Base-by-base conservation (phyloP, 352 stramenopile species). In the Globisporangium barbulae region DNA sequence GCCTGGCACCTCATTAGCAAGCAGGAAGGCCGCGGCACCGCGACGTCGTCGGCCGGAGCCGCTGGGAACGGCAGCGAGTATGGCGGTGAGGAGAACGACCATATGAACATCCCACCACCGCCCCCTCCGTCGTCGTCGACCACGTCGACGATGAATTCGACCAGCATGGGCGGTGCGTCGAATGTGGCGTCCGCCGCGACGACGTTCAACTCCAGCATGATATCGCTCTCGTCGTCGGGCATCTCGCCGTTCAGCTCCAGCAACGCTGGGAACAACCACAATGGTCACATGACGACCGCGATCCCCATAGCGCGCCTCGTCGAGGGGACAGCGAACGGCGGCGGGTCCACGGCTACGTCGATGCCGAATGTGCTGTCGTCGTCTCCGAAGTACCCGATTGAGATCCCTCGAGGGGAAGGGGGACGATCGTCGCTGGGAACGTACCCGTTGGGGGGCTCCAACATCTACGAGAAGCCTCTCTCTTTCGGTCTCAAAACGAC, bases 1-100 rank as follows among this genome's bases (percentile, higher is more conserved):
- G 86, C 88, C 21, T 95, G 84, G 84, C 87, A 89, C 57, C 75
- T 95, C 52, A 93, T 95, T 57, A 81, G 80, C 22, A 76, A 77
- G 41, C 60, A 59, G 60, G 60, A 60, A 41, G 37, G n/a, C 7
- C 41, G 60, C 50, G 44, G 50, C 50, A 15, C 61, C 25, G 58
- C 59, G 25, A 59, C 33, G 17, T n/a, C 48, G 39, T 37, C 55
- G 6, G 30, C 55, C 8, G 41, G 42, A 7, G 30, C 55, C 17
- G 30, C 56, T 3, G 12, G 4, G 19, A 42, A 17, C n/a, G 50
- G 28, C 65, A 19, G 68, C 69, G 28, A 79, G 64, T 39, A 73
- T 19, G 71, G 77, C 39, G 53, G 57, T 21, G 59, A 63, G n/a
- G 75, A 76, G 61, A 70, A 72, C 22, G 39, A 67, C 10, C 54